Evolutionary conservation across 768 basidiomycete species (phyloP), one percentile per base, ranked within the genome.

Genomic region (Auriscalpium vulgare): DNA sequence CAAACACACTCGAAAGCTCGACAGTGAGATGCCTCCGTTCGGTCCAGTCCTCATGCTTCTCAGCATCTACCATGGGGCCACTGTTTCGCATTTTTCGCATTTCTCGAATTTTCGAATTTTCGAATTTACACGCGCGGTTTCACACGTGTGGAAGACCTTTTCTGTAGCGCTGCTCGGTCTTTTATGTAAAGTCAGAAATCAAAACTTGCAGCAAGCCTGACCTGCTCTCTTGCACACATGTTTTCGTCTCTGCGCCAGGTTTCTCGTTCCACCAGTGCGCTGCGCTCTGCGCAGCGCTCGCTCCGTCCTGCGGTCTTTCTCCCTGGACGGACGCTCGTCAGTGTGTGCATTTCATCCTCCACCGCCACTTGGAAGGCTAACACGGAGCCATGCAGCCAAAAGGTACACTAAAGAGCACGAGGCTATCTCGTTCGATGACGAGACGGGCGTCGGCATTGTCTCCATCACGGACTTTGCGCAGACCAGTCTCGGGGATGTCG

Each of bases 401-500:
- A 81, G 79, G 64, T 99, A 85, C 73, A 91, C 95, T 1, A 71
- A 70, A 47, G 94, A 95, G 57, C 95, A 99, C 70, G 95, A 99
- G 75, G 81, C 84, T 54, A 78, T 97, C 56, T 71, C 75, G 37
- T 91, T 83, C 67, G 94, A 99, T 68, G 81, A 88, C 56, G 67
- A 73, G 43, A 88, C 88, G 17, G 83, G 84, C 38, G 62, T 93
- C 34, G 95, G 92, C 38, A 86, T 80, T 8, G 77, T 98, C 46
- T 81, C 83, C 45, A 90, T 99, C 67, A 97, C 97, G 14, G 76
- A 95, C 67, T 88, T 97, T 67, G 97, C 97, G 2, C 93, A 97
- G 69, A 78, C 84, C 50, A 84, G 85, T 37, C 79, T 99, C 3
- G 97, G 97, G 36, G 97, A 99, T 68, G 92, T 98, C 51, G 97